Conservation (phyloP, 805 yeast species). For the Starmera pachycereana region DNA sequence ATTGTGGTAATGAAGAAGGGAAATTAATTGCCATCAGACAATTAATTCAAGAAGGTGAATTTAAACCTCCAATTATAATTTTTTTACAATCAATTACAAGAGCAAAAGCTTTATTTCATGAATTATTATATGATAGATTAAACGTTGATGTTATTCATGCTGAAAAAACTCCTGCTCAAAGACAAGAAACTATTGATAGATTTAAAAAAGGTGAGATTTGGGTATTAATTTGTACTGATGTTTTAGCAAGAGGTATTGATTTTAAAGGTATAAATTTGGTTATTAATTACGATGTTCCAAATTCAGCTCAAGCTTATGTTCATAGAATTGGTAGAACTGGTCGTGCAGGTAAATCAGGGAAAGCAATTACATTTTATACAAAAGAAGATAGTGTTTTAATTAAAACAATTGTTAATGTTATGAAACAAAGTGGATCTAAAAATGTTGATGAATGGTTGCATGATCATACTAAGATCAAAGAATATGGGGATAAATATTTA, state of each 20-base stretch:
- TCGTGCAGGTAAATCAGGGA: constrained; percentile 81
- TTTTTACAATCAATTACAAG: constrained; percentile 87
- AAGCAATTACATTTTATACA: constrained; percentile 87
- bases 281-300: constrained; percentile 94
- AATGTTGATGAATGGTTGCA: constrained; percentile 72
- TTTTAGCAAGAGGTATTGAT: constrained; percentile 92
- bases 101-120: constrained; percentile 93
- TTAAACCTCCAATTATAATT: constrained; percentile 87
- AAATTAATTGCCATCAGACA: constrained; percentile 86
- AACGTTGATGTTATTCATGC: constrained; percentile 96
- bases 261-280: constrained; percentile 93
- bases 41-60: constrained; percentile 71
- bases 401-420: constrained; percentile 82
- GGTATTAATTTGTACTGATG: constrained; percentile 96
- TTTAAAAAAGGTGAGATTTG: constrained; percentile 88
- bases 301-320: constrained; percentile 86
- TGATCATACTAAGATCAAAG: constrained; percentile 51
- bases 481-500: constrained; percentile 50
- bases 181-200: constrained; percentile 73
- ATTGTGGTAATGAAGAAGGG: constrained; percentile 94
- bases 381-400: constrained; percentile 73
- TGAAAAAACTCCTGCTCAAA: constrained; percentile 80
- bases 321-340: constrained; percentile 99
- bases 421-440: constrained; percentile 82
- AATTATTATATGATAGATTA: constrained; percentile 78